A percentile compares a stretch with the other conserved stretches of the same genome.
These are phyloP conservation scores for Daldinia grandis DNA, from an alignment of 495 filamentous ascomycete genomes.

Conservation along the genomic window DNA sequence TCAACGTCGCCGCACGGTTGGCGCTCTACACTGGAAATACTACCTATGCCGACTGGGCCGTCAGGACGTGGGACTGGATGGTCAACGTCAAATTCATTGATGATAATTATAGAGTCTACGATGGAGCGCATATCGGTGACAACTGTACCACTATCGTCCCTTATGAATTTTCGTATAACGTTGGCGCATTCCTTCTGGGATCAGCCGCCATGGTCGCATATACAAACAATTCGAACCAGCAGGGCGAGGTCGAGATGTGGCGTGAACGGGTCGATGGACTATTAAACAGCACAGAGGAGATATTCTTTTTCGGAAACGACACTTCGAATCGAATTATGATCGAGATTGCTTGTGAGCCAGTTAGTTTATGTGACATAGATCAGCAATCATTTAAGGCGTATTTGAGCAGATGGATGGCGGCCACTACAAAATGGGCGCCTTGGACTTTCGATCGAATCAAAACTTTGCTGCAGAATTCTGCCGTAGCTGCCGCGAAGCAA, in stretches of 20 bases:
- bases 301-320: constrained; percentile 62
- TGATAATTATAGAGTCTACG: constrained; percentile 61
- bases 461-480: constrained; percentile 68
- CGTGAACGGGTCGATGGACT: constrained; percentile 60
- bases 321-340: constrained; percentile 60
- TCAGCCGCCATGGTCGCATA: constrained; percentile 67
- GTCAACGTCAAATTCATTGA: constrained; percentile 59
- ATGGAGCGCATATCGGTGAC: constrained; percentile 60
- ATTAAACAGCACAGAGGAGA: constrained; percentile 57
- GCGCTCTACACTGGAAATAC: constrained; percentile 75
- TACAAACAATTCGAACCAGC: constrained; percentile 49
- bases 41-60: constrained; percentile 76
- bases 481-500: constrained; percentile 68
- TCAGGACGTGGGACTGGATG: constrained; percentile 74
- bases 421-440: constrained; percentile 73
- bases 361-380: constrained; percentile 68
- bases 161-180: constrained; percentile 76
- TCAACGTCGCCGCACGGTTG: constrained; percentile 75
- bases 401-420: constrained; percentile 76
- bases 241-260: constrained; percentile 62
- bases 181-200: constrained; percentile 71
- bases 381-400: constrained; percentile 79
- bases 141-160: constrained; percentile 61
- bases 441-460: constrained; percentile 68
- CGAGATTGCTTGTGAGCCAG: constrained; percentile 77